Conservation (phyloP, 1,284 basidiomycete genomes). For the Fistulina hepatica region DNA sequence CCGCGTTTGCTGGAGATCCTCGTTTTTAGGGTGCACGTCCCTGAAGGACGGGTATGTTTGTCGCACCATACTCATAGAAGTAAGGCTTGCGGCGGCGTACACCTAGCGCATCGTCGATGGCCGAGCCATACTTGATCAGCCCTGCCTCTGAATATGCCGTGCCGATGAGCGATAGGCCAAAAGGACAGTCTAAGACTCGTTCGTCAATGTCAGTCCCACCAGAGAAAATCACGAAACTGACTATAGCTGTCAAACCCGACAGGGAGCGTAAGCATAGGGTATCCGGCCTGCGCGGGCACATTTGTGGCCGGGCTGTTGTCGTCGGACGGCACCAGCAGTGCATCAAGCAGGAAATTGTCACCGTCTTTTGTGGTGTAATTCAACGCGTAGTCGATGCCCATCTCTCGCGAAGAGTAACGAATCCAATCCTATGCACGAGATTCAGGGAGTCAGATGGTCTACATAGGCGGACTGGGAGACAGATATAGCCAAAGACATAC, state of each 20-base stretch:
- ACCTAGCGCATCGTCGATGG: constrained; percentile 16
- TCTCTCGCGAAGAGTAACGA: constrained; percentile 11
- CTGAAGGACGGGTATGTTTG: constrained; percentile 14
- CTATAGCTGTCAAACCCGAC: no score
- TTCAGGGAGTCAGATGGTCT: not conserved
- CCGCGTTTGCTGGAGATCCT: no score
- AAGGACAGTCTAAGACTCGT: constrained; percentile 27
- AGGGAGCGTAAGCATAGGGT: constrained; percentile 28
- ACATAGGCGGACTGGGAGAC: not conserved
- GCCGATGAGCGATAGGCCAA: constrained; percentile 34
- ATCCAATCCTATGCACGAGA: constrained; percentile 11
- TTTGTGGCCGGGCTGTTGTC: constrained; percentile 12
- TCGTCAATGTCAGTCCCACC: not conserved
- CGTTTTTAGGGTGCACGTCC: no score
- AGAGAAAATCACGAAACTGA: not conserved
- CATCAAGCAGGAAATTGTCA: constrained; percentile 9
- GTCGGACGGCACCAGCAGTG: constrained; percentile 14
- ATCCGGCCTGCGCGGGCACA: constrained; percentile 30
- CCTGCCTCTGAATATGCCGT: constrained; percentile 36
- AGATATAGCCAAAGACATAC: constrained; percentile 2
- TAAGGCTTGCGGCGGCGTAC: constrained; percentile 10
- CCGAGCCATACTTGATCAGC: constrained; percentile 32
- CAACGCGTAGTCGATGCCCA: constrained; percentile 14
- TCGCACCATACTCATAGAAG: constrained; percentile 12
- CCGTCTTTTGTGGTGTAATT: constrained; percentile 11